Base-by-base conservation (phyloP, 768 basidiomycete genomes). In the Lactarius hengduanensis region DNA sequence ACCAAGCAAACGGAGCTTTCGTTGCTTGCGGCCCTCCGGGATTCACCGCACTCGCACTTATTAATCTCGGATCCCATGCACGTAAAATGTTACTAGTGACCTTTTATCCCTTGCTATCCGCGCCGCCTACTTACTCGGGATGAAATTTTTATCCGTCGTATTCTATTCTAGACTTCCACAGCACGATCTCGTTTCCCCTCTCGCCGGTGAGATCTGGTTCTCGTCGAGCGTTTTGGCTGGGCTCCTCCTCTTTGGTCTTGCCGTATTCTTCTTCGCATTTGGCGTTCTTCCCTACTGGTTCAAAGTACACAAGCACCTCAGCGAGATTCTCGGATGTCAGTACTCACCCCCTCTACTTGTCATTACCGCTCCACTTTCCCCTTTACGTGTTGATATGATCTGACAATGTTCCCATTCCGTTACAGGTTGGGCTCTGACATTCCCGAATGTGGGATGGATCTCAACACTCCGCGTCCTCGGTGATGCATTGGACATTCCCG, bases 371-470 rank as follows among this genome's bases (percentile, higher is more conserved):
- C 18, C 55, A 57, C 28, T 30, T 20, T 18, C 41, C 11, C 47
- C 40, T 45, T 55, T 22, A n/a, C 59, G 61, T 26, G 43, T n/a
- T 45, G 32, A 55, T 43, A 22, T 38, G n/a, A 26, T 55, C 36
- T 50, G 62, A 53, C 57, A 16, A 30, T 32, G 30, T 40, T 34
- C 2, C 11, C 11, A 18, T 26, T 36, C 20, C 8, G 36, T 41
- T 45, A 1, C 56, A 79, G 78, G 76, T 69, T 81, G 81, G 81
- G 81, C 80, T 4, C 67, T 82, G 60, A 81, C 80, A 0, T 82
- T 82, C 71, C 80, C 80, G 5, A 81, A 81, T 66, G 79, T 82
- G 22, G 81, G 82, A 38, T 83, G 81, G 80, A 83, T 83, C 56
- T 74, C 77, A 16, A 77, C 77, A 8, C 67, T 80, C 20, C 76